A percentile compares a stretch with the other conserved stretches of the same genome.
These are phyloP conservation scores for Penicillium expansum DNA, from an alignment of 2,329 filamentous ascomycete species.

Conservation along the genomic window DNA sequence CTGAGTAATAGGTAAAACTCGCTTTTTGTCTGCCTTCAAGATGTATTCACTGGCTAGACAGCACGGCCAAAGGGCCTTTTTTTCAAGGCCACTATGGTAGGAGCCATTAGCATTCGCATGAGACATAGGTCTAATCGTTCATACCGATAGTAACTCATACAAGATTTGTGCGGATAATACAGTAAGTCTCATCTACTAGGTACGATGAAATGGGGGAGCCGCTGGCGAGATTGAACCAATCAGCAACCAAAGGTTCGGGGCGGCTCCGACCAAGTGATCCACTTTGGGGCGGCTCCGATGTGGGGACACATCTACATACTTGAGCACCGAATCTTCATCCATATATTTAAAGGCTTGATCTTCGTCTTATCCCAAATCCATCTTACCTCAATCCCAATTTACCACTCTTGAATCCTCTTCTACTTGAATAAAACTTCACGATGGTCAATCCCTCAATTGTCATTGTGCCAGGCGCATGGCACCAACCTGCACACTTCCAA, in stretches of 20 bases:
- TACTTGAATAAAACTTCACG: neutral
- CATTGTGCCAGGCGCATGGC: slow-evolving; percentile 34
- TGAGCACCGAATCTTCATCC: neutral
- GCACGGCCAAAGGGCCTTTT: neutral
- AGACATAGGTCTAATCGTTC: neutral
- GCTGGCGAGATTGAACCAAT: neutral
- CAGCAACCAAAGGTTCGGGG: neutral
- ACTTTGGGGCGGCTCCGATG: slow-evolving; percentile 2
- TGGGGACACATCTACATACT: neutral
- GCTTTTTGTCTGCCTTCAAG: neutral
- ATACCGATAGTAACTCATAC: neutral
- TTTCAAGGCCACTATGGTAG: neutral
- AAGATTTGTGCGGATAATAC: neutral
- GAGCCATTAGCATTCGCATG: neutral
- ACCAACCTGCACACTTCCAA: slow-evolving; percentile 27
- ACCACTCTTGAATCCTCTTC: neutral
- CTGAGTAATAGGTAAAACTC: neutral
- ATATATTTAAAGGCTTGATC: neutral
- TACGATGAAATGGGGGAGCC: neutral
- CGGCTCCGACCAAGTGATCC: neutral
- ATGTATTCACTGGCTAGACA: neutral
- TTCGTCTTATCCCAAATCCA: neutral
- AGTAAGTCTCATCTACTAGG: neutral
- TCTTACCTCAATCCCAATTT: neutral
- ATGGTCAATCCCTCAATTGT: slow-evolving; percentile 27